These are phyloP conservation scores for Eleusine coracana DNA, from an alignment of 176 grass and related monocot species.

Conservation along the genomic window DNA sequence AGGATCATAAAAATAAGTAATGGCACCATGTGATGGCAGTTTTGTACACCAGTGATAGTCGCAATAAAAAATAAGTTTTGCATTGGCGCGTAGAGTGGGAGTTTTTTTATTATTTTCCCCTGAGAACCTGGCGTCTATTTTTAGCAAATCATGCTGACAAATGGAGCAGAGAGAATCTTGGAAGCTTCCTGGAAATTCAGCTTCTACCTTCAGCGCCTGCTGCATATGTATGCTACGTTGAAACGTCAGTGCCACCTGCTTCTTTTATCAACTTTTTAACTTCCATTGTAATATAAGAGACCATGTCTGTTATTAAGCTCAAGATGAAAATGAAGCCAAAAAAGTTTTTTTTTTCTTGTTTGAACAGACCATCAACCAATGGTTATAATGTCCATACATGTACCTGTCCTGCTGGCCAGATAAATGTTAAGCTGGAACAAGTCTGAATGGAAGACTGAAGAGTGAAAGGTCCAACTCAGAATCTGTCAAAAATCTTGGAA, in stretches of 20 bases:
- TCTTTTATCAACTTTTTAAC: no score
- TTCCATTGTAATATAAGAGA: no score
- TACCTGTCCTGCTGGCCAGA: background rate
- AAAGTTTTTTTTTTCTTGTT: background rate
- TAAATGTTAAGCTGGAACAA: background rate
- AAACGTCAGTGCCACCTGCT: no score
- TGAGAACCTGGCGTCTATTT: no score
- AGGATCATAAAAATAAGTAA: no score
- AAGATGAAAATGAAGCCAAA: background rate
- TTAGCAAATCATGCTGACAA: no score
- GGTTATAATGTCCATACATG: background rate
- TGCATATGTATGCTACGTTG: no score
- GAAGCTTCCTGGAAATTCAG: no score
- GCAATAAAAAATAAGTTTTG: background rate
- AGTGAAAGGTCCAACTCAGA: background rate
- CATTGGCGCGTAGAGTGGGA: background rate
- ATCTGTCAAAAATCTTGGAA: slow-evolving; percentile 18
- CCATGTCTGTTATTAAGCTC: background rate
- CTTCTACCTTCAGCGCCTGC: no score
- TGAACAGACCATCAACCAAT: background rate
- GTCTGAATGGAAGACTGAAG: background rate
- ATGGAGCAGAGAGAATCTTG: no score
- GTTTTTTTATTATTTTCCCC: background rate
- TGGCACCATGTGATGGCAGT: no score
- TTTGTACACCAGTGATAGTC: background rate